Conservation (phyloP, 495 filamentous ascomycete genomes). For the Aspergillus avenaceus region DNA sequence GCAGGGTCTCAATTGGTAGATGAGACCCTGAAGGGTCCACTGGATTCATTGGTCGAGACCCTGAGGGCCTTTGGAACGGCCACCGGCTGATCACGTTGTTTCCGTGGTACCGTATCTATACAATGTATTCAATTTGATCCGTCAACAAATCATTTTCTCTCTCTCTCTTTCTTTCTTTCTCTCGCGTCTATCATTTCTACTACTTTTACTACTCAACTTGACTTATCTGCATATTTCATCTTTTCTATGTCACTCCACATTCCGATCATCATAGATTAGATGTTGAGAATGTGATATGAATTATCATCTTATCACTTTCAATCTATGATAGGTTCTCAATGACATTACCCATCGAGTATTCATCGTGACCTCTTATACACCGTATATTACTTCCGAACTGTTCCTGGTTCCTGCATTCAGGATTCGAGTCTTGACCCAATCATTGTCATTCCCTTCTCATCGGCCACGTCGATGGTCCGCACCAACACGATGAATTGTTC, state of each 20-base stretch:
- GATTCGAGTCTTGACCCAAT: background rate
- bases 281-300: background rate
- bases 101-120: slow-evolving; percentile 1
- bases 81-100: background rate
- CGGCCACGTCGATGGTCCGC: too few species aligned
- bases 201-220: too few species aligned
- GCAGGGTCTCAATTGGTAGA: slow-evolving; percentile 7
- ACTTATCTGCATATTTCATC: too few species aligned
- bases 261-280: slow-evolving; percentile 4
- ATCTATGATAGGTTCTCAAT: background rate
- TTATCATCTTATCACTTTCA: too few species aligned
- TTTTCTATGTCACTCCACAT: too few species aligned
- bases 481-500: too few species aligned
- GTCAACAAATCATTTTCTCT: too few species aligned
- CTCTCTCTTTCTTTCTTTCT: too few species aligned
- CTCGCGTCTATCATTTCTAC: too few species aligned
- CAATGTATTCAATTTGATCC: too few species aligned
- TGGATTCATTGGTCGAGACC: slow-evolving; percentile 8
- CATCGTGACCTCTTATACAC: background rate
- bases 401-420: background rate
- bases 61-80: background rate
- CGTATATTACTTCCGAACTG: background rate
- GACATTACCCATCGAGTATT: background rate
- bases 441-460: background rate
- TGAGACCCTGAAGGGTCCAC: slow-evolving; percentile 1